phyloP scores from a whole-genome alignment of 2,329 filamentous ascomycete genomes.

The Aaosphaeria pasadenensis region DNA sequence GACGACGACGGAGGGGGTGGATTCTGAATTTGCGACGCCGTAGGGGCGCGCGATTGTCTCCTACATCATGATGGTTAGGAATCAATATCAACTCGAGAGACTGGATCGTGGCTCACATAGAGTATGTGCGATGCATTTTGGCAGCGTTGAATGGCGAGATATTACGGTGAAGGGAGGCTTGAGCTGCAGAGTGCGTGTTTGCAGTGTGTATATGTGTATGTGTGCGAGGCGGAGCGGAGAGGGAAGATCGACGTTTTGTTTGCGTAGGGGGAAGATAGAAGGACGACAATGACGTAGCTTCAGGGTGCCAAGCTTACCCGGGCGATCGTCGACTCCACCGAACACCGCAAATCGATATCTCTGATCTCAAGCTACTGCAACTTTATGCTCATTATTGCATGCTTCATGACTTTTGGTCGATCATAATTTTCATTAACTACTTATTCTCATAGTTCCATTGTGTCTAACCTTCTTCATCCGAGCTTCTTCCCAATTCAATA shows the following conservation, averaged over 20 bases:
- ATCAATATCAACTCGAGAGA: conserved; percentile 92
- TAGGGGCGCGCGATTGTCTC: conserved; percentile 95
- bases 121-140: conserved; percentile 91
- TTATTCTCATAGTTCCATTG: too few species aligned
- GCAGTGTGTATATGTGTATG: background rate
- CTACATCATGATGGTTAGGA: conserved; percentile 75
- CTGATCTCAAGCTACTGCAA: too few species aligned
- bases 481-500: too few species aligned
- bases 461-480: too few species aligned
- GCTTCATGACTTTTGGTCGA: too few species aligned
- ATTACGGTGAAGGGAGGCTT: background rate
- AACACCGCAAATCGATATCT: conserved; percentile 11
- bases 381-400: too few species aligned
- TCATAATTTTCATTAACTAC: too few species aligned
- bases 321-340: conserved; percentile 12
- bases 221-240: background rate
- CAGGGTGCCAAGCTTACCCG: conserved; percentile 10
- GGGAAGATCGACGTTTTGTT: conserved; percentile 19
- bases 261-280: conserved; percentile 1
- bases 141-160: conserved; percentile 1
- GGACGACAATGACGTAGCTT: conserved; percentile 13
- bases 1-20: conserved; percentile 87
- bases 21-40: conserved; percentile 86
- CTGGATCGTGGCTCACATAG: conserved; percentile 91
- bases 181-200: too few species aligned